A percentile compares a stretch with the other conserved stretches of the same genome.
These are phyloP conservation scores for Lactarius vividus DNA, from an alignment of 768 basidiomycete genomes.

Conservation along the genomic window DNA sequence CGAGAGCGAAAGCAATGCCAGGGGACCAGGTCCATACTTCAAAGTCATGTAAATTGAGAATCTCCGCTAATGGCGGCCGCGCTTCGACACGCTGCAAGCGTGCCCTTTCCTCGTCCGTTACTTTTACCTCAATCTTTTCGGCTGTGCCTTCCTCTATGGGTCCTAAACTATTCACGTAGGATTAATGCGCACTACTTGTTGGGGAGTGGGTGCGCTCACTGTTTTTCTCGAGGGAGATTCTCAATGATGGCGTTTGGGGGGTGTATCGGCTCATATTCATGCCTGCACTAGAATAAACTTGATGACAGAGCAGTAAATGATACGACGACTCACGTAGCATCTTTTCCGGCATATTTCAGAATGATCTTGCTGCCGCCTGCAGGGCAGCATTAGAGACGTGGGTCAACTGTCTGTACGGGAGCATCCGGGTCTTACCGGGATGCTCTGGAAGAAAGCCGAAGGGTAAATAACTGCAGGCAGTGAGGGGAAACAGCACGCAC, in stretches of 20 bases:
- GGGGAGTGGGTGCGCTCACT: slow-evolving; percentile 34
- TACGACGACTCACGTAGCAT: slow-evolving; percentile 38
- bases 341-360: slow-evolving; percentile 54
- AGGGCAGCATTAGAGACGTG: background rate
- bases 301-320: background rate
- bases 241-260: slow-evolving; percentile 78
- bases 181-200: background rate
- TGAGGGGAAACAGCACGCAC: slow-evolving; percentile 27
- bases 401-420: background rate
- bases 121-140: slow-evolving; percentile 55
- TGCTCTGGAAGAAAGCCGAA: slow-evolving; percentile 12
- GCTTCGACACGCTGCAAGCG: slow-evolving; percentile 59
- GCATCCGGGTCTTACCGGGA: slow-evolving; percentile 19
- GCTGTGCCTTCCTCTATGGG: slow-evolving; percentile 67
- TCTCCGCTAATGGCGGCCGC: slow-evolving; percentile 71
- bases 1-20: background rate
- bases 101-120: slow-evolving; percentile 69
- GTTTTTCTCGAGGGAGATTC: slow-evolving; percentile 87
- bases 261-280: slow-evolving; percentile 85
- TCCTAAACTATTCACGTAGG: slow-evolving; percentile 48
- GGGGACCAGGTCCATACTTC: slow-evolving; percentile 51
- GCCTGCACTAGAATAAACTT: slow-evolving; percentile 23
- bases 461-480: background rate
- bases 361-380: slow-evolving; percentile 50
- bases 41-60: slow-evolving; percentile 92